Percentiles rank a stretch among this genome's conserved stretches.
Evolutionary conservation across 306 rosid species (phyloP).

Genomic region (Hippophae gyantsensis): DNA sequence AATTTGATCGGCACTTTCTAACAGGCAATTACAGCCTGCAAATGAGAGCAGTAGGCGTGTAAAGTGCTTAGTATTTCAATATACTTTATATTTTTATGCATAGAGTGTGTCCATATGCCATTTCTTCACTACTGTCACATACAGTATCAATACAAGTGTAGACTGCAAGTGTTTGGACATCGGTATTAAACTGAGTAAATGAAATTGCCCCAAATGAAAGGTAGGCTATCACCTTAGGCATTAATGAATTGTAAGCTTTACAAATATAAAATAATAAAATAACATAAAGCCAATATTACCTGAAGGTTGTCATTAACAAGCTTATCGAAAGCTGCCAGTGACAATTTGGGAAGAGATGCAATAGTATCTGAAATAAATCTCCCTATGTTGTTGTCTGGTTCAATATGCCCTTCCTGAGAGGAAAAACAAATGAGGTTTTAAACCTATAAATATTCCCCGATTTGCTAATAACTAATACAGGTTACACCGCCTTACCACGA

Average conservation of each 20-base stretch:
- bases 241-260: neutral
- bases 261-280: neutral
- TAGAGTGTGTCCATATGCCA: no score
- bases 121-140: no score
- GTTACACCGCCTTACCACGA: conserved; percentile 38
- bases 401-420: conserved; percentile 64
- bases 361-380: conserved; percentile 55
- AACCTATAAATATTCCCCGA: neutral
- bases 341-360: conserved; percentile 65
- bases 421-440: neutral
- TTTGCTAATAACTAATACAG: neutral
- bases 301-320: conserved; percentile 71
- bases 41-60: no score
- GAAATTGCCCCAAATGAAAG: no score
- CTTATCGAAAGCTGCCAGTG: conserved; percentile 65
- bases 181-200: no score
- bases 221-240: no score
- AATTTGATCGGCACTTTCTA: no score
- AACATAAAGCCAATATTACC: conserved; percentile 29
- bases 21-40: no score
- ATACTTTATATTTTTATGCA: no score
- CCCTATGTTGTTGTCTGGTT: conserved; percentile 68
- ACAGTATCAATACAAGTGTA: no score
- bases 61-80: no score
- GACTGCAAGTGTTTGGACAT: no score